Evolutionary conservation across 164 flowering plant genomes (phyloP).

Genomic region (Cinnamomum chago): DNA sequence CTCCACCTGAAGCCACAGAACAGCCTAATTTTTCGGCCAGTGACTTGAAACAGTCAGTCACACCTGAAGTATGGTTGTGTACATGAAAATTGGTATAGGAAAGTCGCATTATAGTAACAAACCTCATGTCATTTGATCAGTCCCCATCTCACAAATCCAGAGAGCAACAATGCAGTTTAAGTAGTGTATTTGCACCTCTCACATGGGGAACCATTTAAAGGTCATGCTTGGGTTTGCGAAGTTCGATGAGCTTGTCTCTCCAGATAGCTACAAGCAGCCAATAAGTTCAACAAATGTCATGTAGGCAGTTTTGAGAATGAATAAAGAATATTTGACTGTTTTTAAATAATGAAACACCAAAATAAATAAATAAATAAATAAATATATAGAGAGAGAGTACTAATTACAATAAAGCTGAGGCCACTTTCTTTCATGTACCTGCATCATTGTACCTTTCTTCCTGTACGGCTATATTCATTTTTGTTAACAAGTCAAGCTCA

Average conservation of each 20-base stretch:
- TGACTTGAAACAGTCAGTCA: not conserved
- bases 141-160: not conserved
- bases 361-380: not conserved
- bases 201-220: constrained; percentile 4
- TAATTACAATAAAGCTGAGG: not conserved
- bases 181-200: constrained; percentile 5
- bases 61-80: not conserved
- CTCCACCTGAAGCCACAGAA: not conserved
- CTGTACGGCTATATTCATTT: constrained; percentile 47
- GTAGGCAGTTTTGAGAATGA: not conserved
- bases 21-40: not conserved
- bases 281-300: not conserved
- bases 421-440: constrained; percentile 34
- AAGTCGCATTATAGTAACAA: not conserved
- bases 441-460: constrained; percentile 84
- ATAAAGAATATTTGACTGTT: no score
- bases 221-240: constrained; percentile 30
- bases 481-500: constrained; percentile 55
- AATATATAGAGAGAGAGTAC: not conserved
- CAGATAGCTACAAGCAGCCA: constrained; percentile 43
- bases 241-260: constrained; percentile 48
- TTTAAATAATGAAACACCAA: no score
- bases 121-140: not conserved
- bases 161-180: not conserved
- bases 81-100: not conserved